Percentiles rank a stretch among this genome's conserved stretches.
Conservation (phyloP, 2,329 filamentous ascomycete species). For the Diaporthe citriasiana region DNA sequence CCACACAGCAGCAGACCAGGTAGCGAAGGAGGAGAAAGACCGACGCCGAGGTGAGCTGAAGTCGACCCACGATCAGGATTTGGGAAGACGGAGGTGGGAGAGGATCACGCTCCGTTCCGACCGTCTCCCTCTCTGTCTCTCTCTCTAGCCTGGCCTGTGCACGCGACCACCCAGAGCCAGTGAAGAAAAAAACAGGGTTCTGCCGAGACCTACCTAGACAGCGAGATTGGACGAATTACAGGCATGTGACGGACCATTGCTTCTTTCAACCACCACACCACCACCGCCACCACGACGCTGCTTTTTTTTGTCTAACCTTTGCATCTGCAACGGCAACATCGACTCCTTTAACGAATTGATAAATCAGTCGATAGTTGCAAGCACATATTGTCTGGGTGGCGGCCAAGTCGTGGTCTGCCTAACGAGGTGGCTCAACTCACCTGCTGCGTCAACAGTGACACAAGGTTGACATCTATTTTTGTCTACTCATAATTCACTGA, state of each 20-base stretch:
- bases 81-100: constrained; percentile 1
- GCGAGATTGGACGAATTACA: constrained; percentile 14
- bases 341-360: not conserved
- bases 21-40: not conserved
- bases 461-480: not conserved
- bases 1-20: not conserved
- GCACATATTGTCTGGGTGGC: not conserved
- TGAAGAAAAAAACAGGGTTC: constrained; percentile 7
- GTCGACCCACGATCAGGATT: constrained; percentile 17
- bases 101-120: constrained; percentile 26
- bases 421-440: not conserved
- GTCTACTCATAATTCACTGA: not conserved
- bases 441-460: not conserved
- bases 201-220: not conserved
- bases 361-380: not conserved
- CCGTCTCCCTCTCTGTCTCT: not conserved
- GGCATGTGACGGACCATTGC: constrained; percentile 38
- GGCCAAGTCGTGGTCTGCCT: not conserved
- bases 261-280: constrained; percentile 34
- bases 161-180: constrained; percentile 21
- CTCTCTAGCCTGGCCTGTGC: constrained; percentile 34
- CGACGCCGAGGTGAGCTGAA: constrained; percentile 29
- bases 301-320: not conserved
- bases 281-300: constrained; percentile 11
- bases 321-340: not conserved